Evolutionary conservation across 768 basidiomycete genomes (phyloP), one percentile per base, ranked within the genome.

Genomic region (Rhizopogon salebrosus): DNA sequence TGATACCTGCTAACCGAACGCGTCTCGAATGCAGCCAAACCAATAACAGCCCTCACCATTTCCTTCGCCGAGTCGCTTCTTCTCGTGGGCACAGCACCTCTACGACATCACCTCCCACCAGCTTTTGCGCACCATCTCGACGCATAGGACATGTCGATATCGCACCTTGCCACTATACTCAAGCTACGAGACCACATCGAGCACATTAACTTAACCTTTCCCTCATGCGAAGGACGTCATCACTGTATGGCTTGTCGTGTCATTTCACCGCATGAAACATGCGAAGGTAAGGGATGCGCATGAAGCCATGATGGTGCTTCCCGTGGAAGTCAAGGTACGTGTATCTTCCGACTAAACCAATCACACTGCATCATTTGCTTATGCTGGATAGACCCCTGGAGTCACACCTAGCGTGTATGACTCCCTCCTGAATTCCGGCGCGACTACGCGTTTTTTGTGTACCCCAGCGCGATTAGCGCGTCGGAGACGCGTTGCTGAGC

Each of bases 51-150:
- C 1, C 72, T 98, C 13, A 69, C 84, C 4, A 82, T 95, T 42
- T 97, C 95, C 0, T 61, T 89, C 23, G 89, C 87, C 10, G 80
- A 84, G 0, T 80, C 90, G 2, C 76, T 87, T 39, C 80, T 99
- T 10, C 69, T 98, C n/a, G 82, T 83, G 29, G 94, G 95, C 20
- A 95, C 92, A 0, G 66, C 78, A 91, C 53, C 67, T 93, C 36
- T 92, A 94, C 65, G 90, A 97, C 56, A 79, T 95, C 27, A 83
- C 91, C 2, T 95, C 95, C 0, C 91, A 94, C 62, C 95, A 98
- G 64, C 82, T 84, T 26, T 72, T 97, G 24, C 87, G 94, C 41
- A 87, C 88, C 24, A 83, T 98, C 39, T 78, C 81, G 16, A 75
- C 85, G 0, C 87, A 82, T 65, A 87, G 59, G 81, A 4, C 31